A percentile compares a stretch with the other conserved stretches of the same genome.
Evolutionary conservation across 176 grass and related monocot genomes (phyloP).

Genomic region (Musa troglodytarum): DNA sequence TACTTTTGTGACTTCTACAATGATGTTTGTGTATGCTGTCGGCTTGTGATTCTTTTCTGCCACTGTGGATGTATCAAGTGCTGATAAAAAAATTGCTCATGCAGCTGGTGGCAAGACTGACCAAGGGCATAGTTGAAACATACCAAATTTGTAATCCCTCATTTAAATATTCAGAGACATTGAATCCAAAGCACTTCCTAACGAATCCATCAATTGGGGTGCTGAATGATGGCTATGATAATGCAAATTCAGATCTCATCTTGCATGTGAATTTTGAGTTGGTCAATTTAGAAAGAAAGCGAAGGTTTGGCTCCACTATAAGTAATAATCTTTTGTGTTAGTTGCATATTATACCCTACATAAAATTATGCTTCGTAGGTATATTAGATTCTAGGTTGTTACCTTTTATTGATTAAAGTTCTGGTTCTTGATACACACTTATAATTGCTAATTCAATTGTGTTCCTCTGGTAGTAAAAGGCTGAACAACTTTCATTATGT

Average conservation of each 20-base stretch:
- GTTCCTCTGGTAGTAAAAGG: not conserved
- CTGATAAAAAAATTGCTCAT: conserved; percentile 21
- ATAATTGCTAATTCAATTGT: not conserved
- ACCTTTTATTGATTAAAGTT: not conserved
- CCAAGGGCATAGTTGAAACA: conserved; percentile 61
- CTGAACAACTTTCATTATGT: not conserved
- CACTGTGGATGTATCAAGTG: not conserved
- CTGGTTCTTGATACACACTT: not conserved
- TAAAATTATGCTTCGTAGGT: not conserved
- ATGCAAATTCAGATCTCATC: conserved; percentile 90
- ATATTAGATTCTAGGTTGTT: not conserved
- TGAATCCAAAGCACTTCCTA: conserved; percentile 81
- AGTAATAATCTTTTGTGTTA: not conserved
- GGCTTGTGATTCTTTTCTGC: not conserved
- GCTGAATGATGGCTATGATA: conserved; percentile 77
- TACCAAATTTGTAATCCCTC: conserved; percentile 68
- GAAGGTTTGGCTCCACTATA: conserved; percentile 49
- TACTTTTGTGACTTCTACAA: not conserved
- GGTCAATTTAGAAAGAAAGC: conserved; percentile 47
- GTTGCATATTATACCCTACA: not conserved
- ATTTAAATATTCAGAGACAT: conserved; percentile 68
- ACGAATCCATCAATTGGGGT: conserved; percentile 65
- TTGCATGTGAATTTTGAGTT: conserved; percentile 82
- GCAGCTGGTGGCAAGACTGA: conserved; percentile 79
- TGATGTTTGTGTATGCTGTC: not conserved